Base-by-base conservation (phyloP, 2,329 filamentous ascomycete genomes). In the Scortechinia acanthostroma region DNA sequence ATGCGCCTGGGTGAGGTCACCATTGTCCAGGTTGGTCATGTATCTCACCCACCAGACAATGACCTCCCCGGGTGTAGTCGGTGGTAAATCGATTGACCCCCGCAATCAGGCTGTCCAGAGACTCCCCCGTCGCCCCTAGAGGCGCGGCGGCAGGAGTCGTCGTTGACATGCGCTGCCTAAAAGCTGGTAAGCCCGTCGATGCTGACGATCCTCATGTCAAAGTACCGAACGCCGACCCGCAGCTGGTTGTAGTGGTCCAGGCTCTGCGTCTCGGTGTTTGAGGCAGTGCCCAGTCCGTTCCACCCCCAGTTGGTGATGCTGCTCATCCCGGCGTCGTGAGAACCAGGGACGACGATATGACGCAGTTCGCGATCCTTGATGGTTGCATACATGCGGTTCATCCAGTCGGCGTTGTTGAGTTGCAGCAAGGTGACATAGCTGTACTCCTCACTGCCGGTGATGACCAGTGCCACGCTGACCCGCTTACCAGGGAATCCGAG, bases 261-360 rank as follows among this genome's bases (percentile, higher is more conserved):
- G 13, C 63, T 63, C 44, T 75, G 71, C 0, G 66, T 69, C 47
- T 69, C 63, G 1, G 64, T 70, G 46, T 73, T 72, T 10, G 54
- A 49, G n/a, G 55, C 53, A 16, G 55, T 55, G 3, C 64, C 68
- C 10, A 66, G 56, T 25, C 60, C 56, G 3, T 68, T 66, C 14
- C 54, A 50, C 42, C 51, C 46, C 15, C 60, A 57, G 2, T 54
- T 51, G 14, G 55, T 63, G 48, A 69, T 68, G 1, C 49, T 58
- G 20, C 60, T 64, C 69, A 75, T 74, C n/a, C 69, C 71, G 0
- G 69, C 59, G 47, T 74, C 68, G 48, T 75, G 70, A 3, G 67
- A 63, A 5, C 70, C 71, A 0, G 70, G 70, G 59, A 75, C 66
- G 43, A 66, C 60, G 16, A 74, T 58, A 22, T 72, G 62, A 44